Percentiles rank a stretch among this genome's conserved stretches.
These are phyloP conservation scores for barley (Hordeum vulgare) DNA, from an alignment of 176 grass and related monocot genomes.

Conservation along the genomic window MorexV3_pseudomolecules_assembly NC_058521.1:45263060-45263559, in stretches of 20 bases:
- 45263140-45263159: not conserved
- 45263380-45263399: conserved; percentile 88
- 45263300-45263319: not conserved
- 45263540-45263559: not conserved
- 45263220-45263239: conserved; percentile 5
- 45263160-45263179: not conserved
- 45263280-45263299: not conserved
- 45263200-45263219: not conserved
- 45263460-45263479: conserved; percentile 64
- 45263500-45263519: not conserved
- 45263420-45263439: conserved; percentile 66
- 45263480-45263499: conserved; percentile 5
- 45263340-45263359: not conserved
- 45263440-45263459: conserved; percentile 84
- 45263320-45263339: conserved; percentile 1
- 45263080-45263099: conserved; percentile 14
- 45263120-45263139: not conserved
- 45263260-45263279: conserved; percentile 13
- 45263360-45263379: conserved; percentile 40
- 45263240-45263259: conserved; percentile 21
- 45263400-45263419: conserved; percentile 78
- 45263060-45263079: conserved; percentile 35
- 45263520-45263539: not conserved
- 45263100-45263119: conserved; percentile 7
- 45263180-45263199: not conserved